These are phyloP conservation scores for Penicillium italicum DNA, from an alignment of 2,329 filamentous ascomycete genomes.

Conservation along the genomic window DNA sequence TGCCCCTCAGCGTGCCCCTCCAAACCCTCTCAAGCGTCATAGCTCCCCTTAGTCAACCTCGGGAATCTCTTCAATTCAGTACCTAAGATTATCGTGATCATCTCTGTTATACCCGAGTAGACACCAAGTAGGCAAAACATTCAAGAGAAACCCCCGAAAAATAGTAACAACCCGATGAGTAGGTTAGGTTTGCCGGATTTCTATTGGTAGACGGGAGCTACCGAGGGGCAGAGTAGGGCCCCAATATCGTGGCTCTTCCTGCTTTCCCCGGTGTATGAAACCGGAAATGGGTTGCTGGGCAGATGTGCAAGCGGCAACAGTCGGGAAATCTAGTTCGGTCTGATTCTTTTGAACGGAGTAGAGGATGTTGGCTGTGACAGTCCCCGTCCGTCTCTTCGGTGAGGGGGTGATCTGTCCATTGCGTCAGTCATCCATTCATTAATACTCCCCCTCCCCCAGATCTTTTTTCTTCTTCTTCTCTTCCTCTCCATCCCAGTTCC, in stretches of 20 bases:
- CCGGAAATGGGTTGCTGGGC: conserved; percentile 36
- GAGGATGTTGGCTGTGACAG: conserved; percentile 16
- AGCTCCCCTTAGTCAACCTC: background rate
- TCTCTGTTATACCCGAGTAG: conserved; percentile 12
- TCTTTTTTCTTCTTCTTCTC: conserved; percentile 17
- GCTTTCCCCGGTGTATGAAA: conserved; percentile 45
- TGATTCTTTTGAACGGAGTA: conserved; percentile 9
- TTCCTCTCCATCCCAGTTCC: conserved; percentile 5
- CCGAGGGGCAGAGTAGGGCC: conserved; percentile 21
- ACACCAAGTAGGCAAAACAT: conserved; percentile 29
- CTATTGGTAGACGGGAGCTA: conserved; percentile 34
- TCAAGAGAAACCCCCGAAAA: conserved; percentile 28
- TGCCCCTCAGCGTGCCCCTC: conserved; percentile 17
- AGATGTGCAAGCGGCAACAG: conserved; percentile 30
- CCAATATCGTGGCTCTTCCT: conserved; percentile 39
- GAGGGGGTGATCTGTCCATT: conserved; percentile 29
- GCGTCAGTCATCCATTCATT: conserved; percentile 35
- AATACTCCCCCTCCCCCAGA: conserved; percentile 29
- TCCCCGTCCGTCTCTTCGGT: conserved; percentile 31
- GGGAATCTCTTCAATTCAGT: background rate
- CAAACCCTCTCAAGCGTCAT: conserved; percentile 1
- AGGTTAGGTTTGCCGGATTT: conserved; percentile 10
- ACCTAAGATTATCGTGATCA: conserved; percentile 10
- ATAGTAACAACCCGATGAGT: conserved; percentile 21
- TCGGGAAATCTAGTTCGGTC: conserved; percentile 21